Base-by-base conservation (phyloP, 306 rosid genomes). In the Pterocarpus macrocarpus region DNA sequence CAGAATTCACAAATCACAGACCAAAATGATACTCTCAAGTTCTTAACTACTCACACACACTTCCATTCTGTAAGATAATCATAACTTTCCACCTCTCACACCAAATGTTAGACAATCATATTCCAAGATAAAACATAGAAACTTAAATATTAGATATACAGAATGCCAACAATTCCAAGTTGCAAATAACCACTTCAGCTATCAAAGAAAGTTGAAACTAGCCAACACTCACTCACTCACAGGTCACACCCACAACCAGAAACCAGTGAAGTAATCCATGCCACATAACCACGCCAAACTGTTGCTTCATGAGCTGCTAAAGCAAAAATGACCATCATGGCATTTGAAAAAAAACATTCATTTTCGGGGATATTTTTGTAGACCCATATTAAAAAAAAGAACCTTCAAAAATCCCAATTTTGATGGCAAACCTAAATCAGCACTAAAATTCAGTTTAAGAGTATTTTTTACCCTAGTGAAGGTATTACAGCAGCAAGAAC, bases 171-270 rank as follows among this genome's bases (percentile, higher is more conserved):
- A 64, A 11, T 35, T 39, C 71, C 17, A 50, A 36, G n/a, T 36
- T 41, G 49, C 22, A 50, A 52, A 64, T 52, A 52, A 52, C 61
- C 49, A 38, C 34, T 10, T n/a, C 14, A 53, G 45, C 13, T 11
- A 78, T 67, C 75, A 78, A 4, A 28, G 66, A 4, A 13, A 77
- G 35, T 49, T 7, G 52, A 66, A 39, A 65, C 47, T 65, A 65
- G 13, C 11, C 50, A 38, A 16, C 82, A 16, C 33, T 6, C 28
- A 22, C 28, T 22, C 28, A 66, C 71, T 2, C 38, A 32, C n/a
- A 22, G 28, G 28, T 16, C 33, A 16, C 44, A 66, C 22, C n/a
- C n/a, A 16, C 44, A 66, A 64, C 15, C 14, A 65, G 50, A 65
- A 39, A 65, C 50, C 43, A 39, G 71, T 65, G 17, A 43, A 43